phyloP scores from a whole-genome alignment of 345 rosid species.

The Citrus hindsii region DNA sequence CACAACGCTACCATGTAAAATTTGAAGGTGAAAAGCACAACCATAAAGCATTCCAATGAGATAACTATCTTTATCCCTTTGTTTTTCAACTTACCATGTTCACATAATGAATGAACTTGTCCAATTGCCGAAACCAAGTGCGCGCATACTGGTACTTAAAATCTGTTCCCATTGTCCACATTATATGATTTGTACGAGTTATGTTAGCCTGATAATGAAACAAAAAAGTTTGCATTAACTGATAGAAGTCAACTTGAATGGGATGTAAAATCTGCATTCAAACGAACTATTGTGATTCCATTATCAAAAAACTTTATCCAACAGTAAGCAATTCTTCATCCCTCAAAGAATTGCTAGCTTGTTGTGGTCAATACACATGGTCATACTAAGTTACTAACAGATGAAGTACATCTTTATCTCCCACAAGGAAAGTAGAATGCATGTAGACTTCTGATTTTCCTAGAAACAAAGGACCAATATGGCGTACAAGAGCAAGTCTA shows the following conservation, averaged over 20 bases:
- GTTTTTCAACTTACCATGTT: conserved; percentile 56
- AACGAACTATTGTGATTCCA: background rate
- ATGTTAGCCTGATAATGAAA: conserved; percentile 75
- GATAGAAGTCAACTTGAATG: conserved; percentile 1
- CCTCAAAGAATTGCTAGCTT: background rate
- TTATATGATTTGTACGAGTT: conserved; percentile 80
- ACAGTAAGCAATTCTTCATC: conserved; percentile 7
- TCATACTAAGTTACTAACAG: background rate
- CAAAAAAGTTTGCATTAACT: conserved; percentile 4
- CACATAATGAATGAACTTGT: conserved; percentile 94
- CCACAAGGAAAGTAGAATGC: background rate
- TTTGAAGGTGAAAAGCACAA: background rate
- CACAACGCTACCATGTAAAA: background rate
- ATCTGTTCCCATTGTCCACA: conserved; percentile 99
- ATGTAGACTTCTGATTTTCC: background rate
- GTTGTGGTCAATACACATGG: background rate
- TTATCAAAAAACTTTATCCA: background rate
- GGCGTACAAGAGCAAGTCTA: background rate
- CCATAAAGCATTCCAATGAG: background rate
- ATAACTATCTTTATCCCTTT: background rate
- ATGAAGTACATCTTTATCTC: conserved; percentile 6
- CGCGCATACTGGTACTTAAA: conserved; percentile 92
- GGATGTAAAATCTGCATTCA: background rate
- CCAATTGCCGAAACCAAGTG: conserved; percentile 93
- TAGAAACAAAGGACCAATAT: background rate